Base-by-base conservation (phyloP, 2,329 filamentous ascomycete species). In the Bimuria novae-zelandiae region DNA sequence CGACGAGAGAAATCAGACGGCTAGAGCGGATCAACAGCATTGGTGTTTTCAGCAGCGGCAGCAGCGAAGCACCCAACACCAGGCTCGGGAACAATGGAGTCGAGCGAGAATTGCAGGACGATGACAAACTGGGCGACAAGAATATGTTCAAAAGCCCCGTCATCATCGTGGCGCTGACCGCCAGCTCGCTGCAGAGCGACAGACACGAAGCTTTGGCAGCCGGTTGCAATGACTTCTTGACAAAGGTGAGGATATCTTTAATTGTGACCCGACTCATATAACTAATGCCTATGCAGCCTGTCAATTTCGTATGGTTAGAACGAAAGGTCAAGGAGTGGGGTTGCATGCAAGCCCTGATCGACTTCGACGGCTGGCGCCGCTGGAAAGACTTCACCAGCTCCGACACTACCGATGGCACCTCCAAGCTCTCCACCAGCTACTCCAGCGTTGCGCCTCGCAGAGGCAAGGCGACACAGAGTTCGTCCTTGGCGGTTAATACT, bases 311-410 rank as follows among this genome's bases (percentile, higher is more conserved):
- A 54, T 99, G 93, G 92, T 84, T 99, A 22, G 91, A 97, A 73
- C 86, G 93, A 52, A 99, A 99, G 75, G 92, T 97, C 63, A 97
- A 95, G 77, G 94, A 99, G 80, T 99, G 94, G 94, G 94, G 94
- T 51, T 97, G 94, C 79, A 99, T 99, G 94, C 94, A 97, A 78
- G 94, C 94, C 8, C 82, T 99, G 21, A 97, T 99, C 68, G 94
- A 99, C 77, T 97, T 94, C 71, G 93, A 97, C 72, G 94, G 94
- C 56, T 99, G 94, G 94, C 85, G 92, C 50, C 91, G 91, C 74
- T 99, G 94, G 94, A 96, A 96, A 73, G 90, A 94, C 67, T 93
- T 90, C 50, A 70, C 70, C 39, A 65, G 68, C 40, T 69, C 67
- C 6, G 72, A 74, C 30, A 68, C 64, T 39, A 64, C 62, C 68